Conservation (phyloP, 75 land plant species). For the Picea glauca region DNA sequence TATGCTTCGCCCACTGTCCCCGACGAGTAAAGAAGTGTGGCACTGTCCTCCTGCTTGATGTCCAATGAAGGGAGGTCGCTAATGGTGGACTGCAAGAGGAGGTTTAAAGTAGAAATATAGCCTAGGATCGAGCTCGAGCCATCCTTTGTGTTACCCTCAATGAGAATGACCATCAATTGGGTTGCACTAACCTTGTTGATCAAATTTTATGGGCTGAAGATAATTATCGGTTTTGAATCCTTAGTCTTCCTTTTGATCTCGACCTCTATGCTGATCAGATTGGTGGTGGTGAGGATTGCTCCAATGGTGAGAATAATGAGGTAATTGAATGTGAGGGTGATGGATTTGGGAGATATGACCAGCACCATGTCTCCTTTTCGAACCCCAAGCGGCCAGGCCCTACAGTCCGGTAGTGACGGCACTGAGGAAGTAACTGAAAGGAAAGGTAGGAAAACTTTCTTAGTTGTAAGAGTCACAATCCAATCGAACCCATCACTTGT, state of each 20-base stretch:
- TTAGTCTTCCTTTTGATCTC: conserved; percentile 44
- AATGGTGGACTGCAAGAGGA: neutral
- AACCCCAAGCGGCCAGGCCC: conserved; percentile 27
- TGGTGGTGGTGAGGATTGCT: conserved; percentile 87
- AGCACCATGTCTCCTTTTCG: conserved; percentile 77
- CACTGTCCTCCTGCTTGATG: conserved; percentile 47
- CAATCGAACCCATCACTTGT: too few species aligned
- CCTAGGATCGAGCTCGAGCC: too few species aligned
- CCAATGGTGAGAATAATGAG: conserved; percentile 77
- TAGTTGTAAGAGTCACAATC: too few species aligned
- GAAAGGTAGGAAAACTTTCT: too few species aligned
- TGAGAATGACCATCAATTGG: conserved; percentile 7
- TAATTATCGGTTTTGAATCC: conserved; percentile 34
- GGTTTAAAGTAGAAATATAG: too few species aligned
- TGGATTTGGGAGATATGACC: conserved; percentile 83
- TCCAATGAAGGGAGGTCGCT: neutral
- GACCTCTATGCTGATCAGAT: conserved; percentile 77
- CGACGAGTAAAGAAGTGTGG: conserved; percentile 80
- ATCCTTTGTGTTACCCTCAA: neutral
- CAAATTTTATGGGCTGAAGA: conserved; percentile 44
- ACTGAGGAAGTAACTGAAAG: neutral
- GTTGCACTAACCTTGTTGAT: conserved; percentile 39
- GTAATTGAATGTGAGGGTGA: conserved; percentile 70
- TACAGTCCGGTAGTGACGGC: conserved; percentile 52
- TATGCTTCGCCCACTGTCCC: conserved; percentile 74